phyloP scores from a whole-genome alignment of 805 yeast genomes.

The Peterozyma toletana region DNA sequence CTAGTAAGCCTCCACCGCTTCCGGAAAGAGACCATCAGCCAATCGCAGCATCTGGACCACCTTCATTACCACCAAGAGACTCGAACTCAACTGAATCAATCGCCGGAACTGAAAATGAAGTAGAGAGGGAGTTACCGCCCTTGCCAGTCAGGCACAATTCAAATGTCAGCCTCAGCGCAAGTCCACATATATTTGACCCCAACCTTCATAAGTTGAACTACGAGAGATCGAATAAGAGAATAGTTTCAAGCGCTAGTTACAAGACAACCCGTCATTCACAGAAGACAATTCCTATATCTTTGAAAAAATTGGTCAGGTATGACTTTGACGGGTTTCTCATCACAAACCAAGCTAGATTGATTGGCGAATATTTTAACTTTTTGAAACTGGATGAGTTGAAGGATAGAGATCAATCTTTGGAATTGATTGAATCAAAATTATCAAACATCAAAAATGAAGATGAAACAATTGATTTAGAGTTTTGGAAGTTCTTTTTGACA shows the following conservation, averaged over 20 bases:
- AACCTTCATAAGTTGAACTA: not conserved
- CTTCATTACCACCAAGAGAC: conserved; percentile 8
- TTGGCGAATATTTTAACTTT: not conserved
- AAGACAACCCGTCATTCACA: not conserved
- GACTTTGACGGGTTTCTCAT: not conserved
- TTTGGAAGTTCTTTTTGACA: conserved; percentile 5
- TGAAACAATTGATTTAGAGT: conserved; percentile 1
- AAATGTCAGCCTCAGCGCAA: not conserved
- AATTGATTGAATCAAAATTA: not conserved
- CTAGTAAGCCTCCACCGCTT: too few relatives aligned
- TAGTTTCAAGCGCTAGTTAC: not conserved
- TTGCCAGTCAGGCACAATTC: not conserved
- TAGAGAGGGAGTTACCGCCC: not conserved
- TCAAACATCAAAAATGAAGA: not conserved
- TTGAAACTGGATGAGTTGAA: conserved; percentile 1
- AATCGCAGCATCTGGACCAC: not conserved
- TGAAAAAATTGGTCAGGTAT: conserved; percentile 1
- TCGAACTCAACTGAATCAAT: not conserved
- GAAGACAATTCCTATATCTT: not conserved
- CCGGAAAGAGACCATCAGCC: too few relatives aligned
- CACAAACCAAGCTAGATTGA: not conserved
- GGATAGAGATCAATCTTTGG: not conserved
- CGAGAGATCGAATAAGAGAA: not conserved
- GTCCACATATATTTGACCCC: not conserved
- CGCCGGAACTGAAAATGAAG: not conserved